Conservation (phyloP, 2,329 filamentous ascomycete genomes). For the Pyrenophora graminea region DNA sequence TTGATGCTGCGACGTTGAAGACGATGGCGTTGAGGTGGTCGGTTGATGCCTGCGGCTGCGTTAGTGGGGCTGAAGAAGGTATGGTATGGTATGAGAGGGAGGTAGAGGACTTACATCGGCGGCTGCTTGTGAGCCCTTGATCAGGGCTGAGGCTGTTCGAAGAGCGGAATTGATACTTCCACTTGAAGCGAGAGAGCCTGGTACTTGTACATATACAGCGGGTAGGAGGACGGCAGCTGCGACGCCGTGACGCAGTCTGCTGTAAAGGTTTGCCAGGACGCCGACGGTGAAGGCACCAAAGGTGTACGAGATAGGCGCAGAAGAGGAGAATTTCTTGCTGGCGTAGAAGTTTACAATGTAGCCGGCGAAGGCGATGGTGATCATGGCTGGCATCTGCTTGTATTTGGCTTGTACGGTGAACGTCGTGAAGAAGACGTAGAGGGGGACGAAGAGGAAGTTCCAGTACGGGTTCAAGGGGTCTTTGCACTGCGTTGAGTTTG, state of each 20-base stretch:
- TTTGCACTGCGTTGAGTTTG: conserved; percentile 47
- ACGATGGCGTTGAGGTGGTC: conserved; percentile 32
- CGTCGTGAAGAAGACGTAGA: conserved; percentile 70
- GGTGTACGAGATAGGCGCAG: conserved; percentile 74
- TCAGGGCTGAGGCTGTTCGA: conserved; percentile 33
- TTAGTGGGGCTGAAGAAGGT: conserved; percentile 2
- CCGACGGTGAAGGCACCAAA: conserved; percentile 76
- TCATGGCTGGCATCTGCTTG: conserved; percentile 76
- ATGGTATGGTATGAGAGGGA: not conserved
- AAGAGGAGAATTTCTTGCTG: conserved; percentile 67
- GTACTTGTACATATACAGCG: conserved; percentile 42
- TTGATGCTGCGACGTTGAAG: conserved; percentile 53
- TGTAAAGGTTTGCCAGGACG: conserved; percentile 77
- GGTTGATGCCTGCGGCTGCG: conserved; percentile 18
- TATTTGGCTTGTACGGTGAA: conserved; percentile 81
- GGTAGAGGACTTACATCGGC: conserved; percentile 21
- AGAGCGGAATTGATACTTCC: conserved; percentile 37
- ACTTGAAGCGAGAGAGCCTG: conserved; percentile 37
- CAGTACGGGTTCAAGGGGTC: conserved; percentile 56
- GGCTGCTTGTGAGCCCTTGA: conserved; percentile 23
- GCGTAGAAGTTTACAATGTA: conserved; percentile 77
- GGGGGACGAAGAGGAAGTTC: conserved; percentile 74
- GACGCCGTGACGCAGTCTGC: conserved; percentile 62
- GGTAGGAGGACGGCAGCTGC: conserved; percentile 43
- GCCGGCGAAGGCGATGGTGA: conserved; percentile 71